phyloP scores from a whole-genome alignment of 768 basidiomycete species.

The Strobilomyces confusus region DNA sequence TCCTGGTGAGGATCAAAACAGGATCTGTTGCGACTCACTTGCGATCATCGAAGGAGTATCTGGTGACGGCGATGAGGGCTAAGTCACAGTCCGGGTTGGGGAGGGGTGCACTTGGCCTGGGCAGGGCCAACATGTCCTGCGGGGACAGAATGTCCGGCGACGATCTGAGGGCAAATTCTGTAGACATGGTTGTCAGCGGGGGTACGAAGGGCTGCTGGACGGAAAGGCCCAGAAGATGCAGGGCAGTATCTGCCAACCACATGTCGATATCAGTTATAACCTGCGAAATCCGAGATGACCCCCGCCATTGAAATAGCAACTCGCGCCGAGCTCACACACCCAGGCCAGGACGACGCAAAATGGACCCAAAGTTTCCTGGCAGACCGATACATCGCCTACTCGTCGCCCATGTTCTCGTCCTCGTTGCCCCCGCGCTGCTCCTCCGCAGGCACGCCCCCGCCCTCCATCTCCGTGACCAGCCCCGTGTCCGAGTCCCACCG shows the following conservation, averaged over 20 bases:
- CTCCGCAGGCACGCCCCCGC: slow-evolving; percentile 35
- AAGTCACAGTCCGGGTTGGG: slow-evolving; percentile 68
- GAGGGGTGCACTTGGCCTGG: slow-evolving; percentile 61
- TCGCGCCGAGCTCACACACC: neutral
- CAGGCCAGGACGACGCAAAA: neutral
- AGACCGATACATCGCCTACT: slow-evolving; percentile 17
- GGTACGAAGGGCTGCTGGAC: slow-evolving; percentile 46
- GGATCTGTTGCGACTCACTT: slow-evolving; percentile 45
- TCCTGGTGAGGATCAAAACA: neutral
- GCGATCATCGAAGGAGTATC: slow-evolving; percentile 69
- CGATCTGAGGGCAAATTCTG: slow-evolving; percentile 56
- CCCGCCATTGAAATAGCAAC: neutral
- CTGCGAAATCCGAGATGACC: neutral
- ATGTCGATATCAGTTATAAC: slow-evolving; percentile 18
- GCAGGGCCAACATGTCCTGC: slow-evolving; percentile 63
- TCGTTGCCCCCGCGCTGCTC: slow-evolving; percentile 35
- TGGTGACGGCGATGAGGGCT: slow-evolving; percentile 59
- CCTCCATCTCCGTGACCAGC: slow-evolving; percentile 57
- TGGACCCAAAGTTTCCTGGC: neutral
- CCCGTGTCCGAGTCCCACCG: slow-evolving; percentile 71
- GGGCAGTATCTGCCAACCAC: slow-evolving; percentile 41
- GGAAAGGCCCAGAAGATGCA: slow-evolving; percentile 51
- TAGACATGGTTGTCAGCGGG: slow-evolving; percentile 21
- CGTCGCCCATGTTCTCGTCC: slow-evolving; percentile 52
- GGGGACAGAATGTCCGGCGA: slow-evolving; percentile 63